Base-by-base conservation (phyloP, 345 rosid species). In the Rhodamnia rubescens region DNA sequence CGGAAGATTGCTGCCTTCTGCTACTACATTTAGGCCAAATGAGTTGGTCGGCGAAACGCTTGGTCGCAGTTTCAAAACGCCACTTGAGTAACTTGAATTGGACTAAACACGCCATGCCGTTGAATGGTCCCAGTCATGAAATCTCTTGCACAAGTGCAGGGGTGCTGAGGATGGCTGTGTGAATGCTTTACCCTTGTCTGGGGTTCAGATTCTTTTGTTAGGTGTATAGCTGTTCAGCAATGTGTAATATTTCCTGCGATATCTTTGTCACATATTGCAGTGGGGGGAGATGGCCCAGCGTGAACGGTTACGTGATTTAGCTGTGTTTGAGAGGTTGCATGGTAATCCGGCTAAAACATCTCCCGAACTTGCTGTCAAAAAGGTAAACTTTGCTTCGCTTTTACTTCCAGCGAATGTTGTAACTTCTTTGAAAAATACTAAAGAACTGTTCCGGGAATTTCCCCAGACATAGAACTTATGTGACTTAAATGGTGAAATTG, bases 261-360 rank as follows among this genome's bases (percentile, higher is more conserved):
- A 36, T 69, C 1, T 36, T 18, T 69, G 47, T 3, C 80, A 20
- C 13, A 36, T 69, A 36, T 85, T 55, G 82, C 85, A 97, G 98
- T 91, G 81, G 88, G 90, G 90, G 82, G 99, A 97, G 90, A 92
- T 94, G 90, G 86, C 87, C 44, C 95, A 94, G 75, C 91, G 98
- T 59, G 97, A 94, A 87, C 93, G 96, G 86, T 86, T 95, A 18
- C 92, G 94, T 29, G 99, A 97, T 82, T 90, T 97, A 61, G 89
- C 96, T 85, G 88, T 94, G 85, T 94, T 97, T 74, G 98, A 97
- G 90, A 92, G 99, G 90, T 92, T 97, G 74, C 82, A 93, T 83
- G 98, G 96, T 87, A 92, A 95, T 91, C 94, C 98, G 47, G 16
- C 90, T 29, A 94, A 92, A 88, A 89, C 98, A 51, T 94, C 98